These are phyloP conservation scores for Kluyveromyces dobzhanskii DNA, from an alignment of 805 yeast species.

Conservation along the genomic window DNA sequence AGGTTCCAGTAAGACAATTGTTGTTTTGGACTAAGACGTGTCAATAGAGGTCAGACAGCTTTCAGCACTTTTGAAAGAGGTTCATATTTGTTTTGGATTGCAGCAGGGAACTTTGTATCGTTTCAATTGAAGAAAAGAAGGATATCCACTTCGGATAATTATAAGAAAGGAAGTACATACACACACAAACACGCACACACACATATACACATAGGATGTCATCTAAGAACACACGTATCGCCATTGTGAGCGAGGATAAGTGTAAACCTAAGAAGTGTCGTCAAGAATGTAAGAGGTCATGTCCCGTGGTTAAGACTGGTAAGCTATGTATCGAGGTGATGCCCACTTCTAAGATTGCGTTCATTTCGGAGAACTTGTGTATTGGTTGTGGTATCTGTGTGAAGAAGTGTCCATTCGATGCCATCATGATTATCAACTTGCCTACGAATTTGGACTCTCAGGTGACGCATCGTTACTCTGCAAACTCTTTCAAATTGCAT, in stretches of 20 bases:
- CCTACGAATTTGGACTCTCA: slow-evolving; percentile 91
- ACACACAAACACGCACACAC: no score
- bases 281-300: slow-evolving; percentile 93
- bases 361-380: slow-evolving; percentile 88
- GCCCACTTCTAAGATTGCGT: slow-evolving; percentile 86
- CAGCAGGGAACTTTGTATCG: no score
- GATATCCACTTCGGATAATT: no score
- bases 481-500: slow-evolving; percentile 94
- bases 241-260: slow-evolving; percentile 87
- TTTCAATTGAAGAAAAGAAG: no score
- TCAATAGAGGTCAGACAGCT: no score
- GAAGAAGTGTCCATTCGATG: slow-evolving; percentile 97
- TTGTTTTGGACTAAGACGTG: no score
- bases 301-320: slow-evolving; percentile 98
- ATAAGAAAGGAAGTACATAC: no score
- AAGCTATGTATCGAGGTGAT: slow-evolving; percentile 94
- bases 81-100: no score
- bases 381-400: slow-evolving; percentile 99
- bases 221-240: slow-evolving; percentile 69
- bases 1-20: no score
- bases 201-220: slow-evolving; percentile 20
- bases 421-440: slow-evolving; percentile 88
- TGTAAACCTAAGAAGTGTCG: slow-evolving; percentile 98
- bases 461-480: slow-evolving; percentile 95
- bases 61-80: no score